Conservation (phyloP, 768 basidiomycete genomes). For the Trametes villosa region DNA sequence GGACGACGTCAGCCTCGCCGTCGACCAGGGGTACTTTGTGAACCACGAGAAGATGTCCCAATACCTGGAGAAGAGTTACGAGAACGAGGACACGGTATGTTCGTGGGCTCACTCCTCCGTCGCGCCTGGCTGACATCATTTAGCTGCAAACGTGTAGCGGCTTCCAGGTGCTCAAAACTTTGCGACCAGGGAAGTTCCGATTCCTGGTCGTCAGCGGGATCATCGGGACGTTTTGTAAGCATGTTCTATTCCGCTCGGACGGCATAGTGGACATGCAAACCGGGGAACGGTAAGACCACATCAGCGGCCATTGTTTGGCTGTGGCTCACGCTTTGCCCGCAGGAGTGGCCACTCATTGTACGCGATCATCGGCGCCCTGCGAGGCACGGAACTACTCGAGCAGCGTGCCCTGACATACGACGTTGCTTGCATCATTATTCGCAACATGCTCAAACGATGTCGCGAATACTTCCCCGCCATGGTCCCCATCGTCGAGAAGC, state of each 20-base stretch:
- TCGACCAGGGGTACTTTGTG: neutral
- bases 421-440: slow-evolving; percentile 20
- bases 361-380: neutral
- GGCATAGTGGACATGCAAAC: neutral
- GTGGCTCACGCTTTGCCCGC: neutral
- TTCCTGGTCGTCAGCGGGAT: neutral
- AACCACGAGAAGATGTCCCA: neutral
- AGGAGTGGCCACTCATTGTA: neutral
- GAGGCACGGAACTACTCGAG: neutral
- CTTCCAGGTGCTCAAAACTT: neutral
- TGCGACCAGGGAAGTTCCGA: neutral
- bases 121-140: neutral
- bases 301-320: neutral
- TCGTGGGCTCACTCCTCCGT: neutral
- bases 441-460: slow-evolving; percentile 13
- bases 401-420: neutral
- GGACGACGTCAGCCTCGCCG: neutral
- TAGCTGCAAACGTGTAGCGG: neutral
- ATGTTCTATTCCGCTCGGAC: neutral
- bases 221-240: neutral
- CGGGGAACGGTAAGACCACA: neutral
- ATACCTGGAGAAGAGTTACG: neutral
- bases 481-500: neutral
- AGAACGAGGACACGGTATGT: neutral
- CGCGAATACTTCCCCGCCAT: neutral